Percentiles rank a stretch among this genome's conserved stretches.
Evolutionary conservation across 2,329 filamentous ascomycete species (phyloP).

Genomic region (Colletotrichum filicis): DNA sequence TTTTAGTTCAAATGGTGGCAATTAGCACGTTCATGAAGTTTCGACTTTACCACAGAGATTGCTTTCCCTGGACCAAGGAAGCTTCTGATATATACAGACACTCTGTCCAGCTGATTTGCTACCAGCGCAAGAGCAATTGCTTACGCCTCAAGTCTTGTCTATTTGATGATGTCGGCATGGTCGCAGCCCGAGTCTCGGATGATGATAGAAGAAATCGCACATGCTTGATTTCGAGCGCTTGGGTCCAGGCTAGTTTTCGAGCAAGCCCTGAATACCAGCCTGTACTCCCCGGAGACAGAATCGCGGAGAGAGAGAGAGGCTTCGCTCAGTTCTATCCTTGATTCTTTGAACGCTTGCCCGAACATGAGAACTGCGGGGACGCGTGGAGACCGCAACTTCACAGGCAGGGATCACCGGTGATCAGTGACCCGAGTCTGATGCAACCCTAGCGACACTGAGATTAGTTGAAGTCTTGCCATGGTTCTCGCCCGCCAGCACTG

Average conservation of each 20-base stretch:
- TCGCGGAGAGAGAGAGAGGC: background rate
- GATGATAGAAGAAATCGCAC: background rate
- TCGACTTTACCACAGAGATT: background rate
- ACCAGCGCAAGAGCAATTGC: background rate
- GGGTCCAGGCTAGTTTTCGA: background rate
- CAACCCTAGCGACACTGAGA: background rate
- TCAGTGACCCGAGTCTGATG: slow-evolving; percentile 2
- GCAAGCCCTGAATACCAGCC: background rate
- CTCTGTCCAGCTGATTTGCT: background rate
- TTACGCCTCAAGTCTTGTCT: background rate
- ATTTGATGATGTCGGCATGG: background rate
- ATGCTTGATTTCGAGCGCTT: background rate
- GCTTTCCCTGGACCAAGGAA: background rate
- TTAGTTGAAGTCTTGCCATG: background rate
- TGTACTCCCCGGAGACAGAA: background rate
- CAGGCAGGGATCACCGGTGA: slow-evolving; percentile 15
- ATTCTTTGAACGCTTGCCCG: background rate
- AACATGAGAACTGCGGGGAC: background rate
- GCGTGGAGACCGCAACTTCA: background rate
- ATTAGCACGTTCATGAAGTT: background rate
- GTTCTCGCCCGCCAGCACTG: background rate
- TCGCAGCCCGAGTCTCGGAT: background rate
- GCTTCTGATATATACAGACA: background rate
- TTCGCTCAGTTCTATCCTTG: background rate
- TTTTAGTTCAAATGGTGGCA: background rate